Conservation (phyloP, 2,329 filamentous ascomycete genomes). For the Aspergillus proliferans region DNA sequence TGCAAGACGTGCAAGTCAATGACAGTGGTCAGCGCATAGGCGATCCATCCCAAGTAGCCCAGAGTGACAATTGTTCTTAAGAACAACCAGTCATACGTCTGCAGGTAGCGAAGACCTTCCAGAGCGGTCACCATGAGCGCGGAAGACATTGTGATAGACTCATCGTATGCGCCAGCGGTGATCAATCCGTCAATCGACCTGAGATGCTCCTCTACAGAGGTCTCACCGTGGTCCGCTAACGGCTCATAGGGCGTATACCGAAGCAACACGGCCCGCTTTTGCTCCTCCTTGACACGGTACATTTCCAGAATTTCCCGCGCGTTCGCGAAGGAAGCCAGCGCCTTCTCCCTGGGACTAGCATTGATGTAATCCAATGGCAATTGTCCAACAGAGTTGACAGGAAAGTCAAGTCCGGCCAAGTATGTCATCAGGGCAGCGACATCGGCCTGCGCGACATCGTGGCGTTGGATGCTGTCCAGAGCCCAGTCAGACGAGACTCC, state of each 20-base stretch:
- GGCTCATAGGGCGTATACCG: slow-evolving; percentile 70
- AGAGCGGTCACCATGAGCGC: slow-evolving; percentile 70
- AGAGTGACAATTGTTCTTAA: slow-evolving; percentile 78
- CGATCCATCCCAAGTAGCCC: slow-evolving; percentile 93
- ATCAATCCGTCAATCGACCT: slow-evolving; percentile 64
- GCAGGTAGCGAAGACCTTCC: slow-evolving; percentile 81
- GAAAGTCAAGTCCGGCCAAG: slow-evolving; percentile 78
- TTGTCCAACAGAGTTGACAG: slow-evolving; percentile 92
- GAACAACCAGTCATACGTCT: slow-evolving; percentile 98
- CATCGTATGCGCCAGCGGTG: slow-evolving; percentile 57
- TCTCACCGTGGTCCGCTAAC: slow-evolving; percentile 56
- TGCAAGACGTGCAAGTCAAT: slow-evolving; percentile 82
- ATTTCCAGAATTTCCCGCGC: slow-evolving; percentile 85
- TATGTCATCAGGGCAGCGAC: slow-evolving; percentile 95
- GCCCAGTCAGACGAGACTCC: slow-evolving; percentile 83
- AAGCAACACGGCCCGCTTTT: slow-evolving; percentile 69
- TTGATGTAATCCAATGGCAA: slow-evolving; percentile 78
- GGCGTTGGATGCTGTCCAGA: slow-evolving; percentile 69
- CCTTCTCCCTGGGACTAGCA: slow-evolving; percentile 67
- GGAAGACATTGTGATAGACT: slow-evolving; percentile 73
- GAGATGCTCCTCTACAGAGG: slow-evolving; percentile 60
- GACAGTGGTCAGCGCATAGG: slow-evolving; percentile 82
- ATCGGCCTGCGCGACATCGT: slow-evolving; percentile 92
- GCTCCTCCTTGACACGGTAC: slow-evolving; percentile 87
- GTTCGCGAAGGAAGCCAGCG: slow-evolving; percentile 77